Percentiles rank a stretch among this genome's conserved stretches.
Conservation (phyloP, 495 filamentous ascomycete species). For the Aspergillus cavernicola region DNA sequence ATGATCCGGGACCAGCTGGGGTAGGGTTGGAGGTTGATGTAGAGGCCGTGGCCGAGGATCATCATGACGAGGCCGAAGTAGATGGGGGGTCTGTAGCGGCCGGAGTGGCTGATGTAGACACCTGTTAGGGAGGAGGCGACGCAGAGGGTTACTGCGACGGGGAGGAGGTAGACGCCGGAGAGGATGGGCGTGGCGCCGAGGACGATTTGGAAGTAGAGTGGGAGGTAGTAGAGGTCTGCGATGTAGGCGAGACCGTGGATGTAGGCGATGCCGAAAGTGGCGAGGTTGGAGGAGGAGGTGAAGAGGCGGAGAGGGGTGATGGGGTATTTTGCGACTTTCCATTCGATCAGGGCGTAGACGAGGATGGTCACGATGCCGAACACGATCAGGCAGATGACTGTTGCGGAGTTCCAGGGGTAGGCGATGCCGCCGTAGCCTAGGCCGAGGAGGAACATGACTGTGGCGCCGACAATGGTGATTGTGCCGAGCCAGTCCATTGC, state of each 20-base stretch:
- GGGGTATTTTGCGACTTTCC: constrained; percentile 63
- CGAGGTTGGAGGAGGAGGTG: constrained; percentile 41
- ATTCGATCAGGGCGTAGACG: constrained; percentile 63
- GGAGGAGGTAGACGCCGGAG: constrained; percentile 69
- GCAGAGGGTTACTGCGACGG: constrained; percentile 27
- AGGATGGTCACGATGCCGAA: constrained; percentile 56
- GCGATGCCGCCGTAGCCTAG: constrained; percentile 65
- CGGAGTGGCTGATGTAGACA: constrained; percentile 47
- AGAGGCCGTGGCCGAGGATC: background rate
- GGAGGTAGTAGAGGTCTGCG: constrained; percentile 26
- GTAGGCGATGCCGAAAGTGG: constrained; percentile 38
- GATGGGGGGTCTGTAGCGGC: constrained; percentile 49
- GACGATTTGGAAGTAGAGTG: constrained; percentile 55
- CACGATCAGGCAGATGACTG: constrained; percentile 66
- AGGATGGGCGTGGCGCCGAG: constrained; percentile 60
- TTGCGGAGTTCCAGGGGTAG: constrained; percentile 63
- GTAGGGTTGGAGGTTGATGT: constrained; percentile 34
- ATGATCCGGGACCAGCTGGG: constrained; percentile 61
- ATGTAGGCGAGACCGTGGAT: constrained; percentile 43
- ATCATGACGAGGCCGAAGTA: constrained; percentile 48
- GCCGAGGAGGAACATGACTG: constrained; percentile 67
- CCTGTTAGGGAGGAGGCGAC: constrained; percentile 44
- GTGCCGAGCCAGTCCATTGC: constrained; percentile 68
- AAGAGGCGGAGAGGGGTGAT: constrained; percentile 68
- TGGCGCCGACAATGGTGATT: constrained; percentile 56